Evolutionary conservation across 495 filamentous ascomycete species (phyloP).

Genomic region (Xylaria castorea): DNA sequence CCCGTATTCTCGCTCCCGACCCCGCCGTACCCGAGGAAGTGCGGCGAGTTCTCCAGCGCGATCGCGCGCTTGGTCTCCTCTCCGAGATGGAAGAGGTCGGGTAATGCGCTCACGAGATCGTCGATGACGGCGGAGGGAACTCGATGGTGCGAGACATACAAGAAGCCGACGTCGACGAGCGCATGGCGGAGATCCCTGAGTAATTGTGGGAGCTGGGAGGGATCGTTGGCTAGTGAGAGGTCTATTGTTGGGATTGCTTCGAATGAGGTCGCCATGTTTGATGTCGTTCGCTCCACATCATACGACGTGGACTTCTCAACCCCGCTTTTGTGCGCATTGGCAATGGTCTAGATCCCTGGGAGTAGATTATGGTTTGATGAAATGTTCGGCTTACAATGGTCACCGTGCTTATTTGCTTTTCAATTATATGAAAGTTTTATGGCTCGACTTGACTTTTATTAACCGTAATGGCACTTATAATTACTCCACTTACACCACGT

Average conservation of each 20-base stretch:
- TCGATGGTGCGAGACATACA: conserved; percentile 60
- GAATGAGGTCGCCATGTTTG: conserved; percentile 41
- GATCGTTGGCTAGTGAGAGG: conserved; percentile 46
- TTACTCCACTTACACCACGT: background rate
- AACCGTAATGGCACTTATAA: background rate
- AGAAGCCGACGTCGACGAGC: conserved; percentile 57
- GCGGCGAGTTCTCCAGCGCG: conserved; percentile 57
- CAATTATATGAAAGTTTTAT: background rate
- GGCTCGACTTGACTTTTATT: background rate
- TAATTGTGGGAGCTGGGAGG: conserved; percentile 35
- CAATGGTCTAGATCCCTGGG: background rate
- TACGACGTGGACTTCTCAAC: background rate
- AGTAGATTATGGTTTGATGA: background rate
- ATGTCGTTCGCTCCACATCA: background rate
- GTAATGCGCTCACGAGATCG: conserved; percentile 47
- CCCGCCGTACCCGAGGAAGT: conserved; percentile 61
- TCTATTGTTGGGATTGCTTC: conserved; percentile 54
- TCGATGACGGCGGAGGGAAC: conserved; percentile 46
- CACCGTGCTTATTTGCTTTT: background rate
- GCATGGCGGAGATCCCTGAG: conserved; percentile 53
- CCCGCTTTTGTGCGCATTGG: background rate
- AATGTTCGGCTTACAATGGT: background rate
- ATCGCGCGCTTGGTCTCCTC: conserved; percentile 47
- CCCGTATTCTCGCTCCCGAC: conserved; percentile 59
- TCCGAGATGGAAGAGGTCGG: conserved; percentile 52